Conservation (phyloP, 148 eudicot species). For the Nyssa sinensis region DNA sequence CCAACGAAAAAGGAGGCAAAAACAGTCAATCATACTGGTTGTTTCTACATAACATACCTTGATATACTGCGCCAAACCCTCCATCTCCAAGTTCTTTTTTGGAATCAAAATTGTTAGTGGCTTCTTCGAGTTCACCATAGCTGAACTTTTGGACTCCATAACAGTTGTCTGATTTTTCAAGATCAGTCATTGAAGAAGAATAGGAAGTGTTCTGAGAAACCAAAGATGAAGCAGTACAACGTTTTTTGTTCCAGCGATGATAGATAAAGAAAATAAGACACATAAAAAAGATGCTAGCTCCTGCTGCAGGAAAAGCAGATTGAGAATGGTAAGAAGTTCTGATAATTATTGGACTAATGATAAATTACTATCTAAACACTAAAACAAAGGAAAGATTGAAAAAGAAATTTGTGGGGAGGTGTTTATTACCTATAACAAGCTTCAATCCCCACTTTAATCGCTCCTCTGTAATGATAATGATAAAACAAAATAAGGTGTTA, state of each 20-base stretch:
- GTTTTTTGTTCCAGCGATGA: slow-evolving; percentile 14
- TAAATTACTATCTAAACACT: not conserved
- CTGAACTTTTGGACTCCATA: slow-evolving; percentile 47
- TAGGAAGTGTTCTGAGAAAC: not conserved
- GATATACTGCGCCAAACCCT: slow-evolving; percentile 70
- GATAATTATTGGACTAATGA: no score
- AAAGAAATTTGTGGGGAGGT: not conserved
- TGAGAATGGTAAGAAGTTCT: not conserved
- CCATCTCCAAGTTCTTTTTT: slow-evolving; percentile 67
- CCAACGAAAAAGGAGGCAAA: no score
- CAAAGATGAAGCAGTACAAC: not conserved
- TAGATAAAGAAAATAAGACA: not conserved
- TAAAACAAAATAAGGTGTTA: not conserved
- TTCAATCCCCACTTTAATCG: not conserved
- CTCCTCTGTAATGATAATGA: slow-evolving; percentile 4
- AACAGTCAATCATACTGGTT: no score
- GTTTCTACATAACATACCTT: slow-evolving; percentile 48
- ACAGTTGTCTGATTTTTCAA: slow-evolving; percentile 23
- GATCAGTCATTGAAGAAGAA: slow-evolving; percentile 16
- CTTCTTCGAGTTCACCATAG: slow-evolving; percentile 51
- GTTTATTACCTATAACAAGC: slow-evolving; percentile 20
- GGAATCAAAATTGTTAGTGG: slow-evolving; percentile 54
- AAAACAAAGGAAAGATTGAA: not conserved
- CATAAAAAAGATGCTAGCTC: not conserved
- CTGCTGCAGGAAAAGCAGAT: slow-evolving; percentile 7